These are phyloP conservation scores for Arabidopsis hybrid DNA, from an alignment of 441 rosid species.

Conservation along the genomic window DNA sequence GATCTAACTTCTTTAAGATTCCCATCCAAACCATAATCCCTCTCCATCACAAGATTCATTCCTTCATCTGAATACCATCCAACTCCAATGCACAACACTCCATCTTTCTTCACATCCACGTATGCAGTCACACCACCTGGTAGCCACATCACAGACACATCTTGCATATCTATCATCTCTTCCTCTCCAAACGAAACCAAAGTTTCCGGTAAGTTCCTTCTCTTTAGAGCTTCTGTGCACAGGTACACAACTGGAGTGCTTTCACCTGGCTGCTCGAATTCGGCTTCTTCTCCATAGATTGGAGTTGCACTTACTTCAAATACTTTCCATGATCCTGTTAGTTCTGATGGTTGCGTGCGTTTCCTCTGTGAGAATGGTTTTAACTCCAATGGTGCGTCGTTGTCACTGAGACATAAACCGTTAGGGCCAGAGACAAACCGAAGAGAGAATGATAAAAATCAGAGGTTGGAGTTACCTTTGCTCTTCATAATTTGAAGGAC, in stretches of 20 bases:
- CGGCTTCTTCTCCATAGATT: slow-evolving; percentile 60
- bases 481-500: slow-evolving; percentile 68
- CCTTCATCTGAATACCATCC: slow-evolving; percentile 97
- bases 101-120: slow-evolving; percentile 75
- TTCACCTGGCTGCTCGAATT: slow-evolving; percentile 43
- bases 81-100: slow-evolving; percentile 76
- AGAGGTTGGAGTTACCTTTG: slow-evolving; percentile 55
- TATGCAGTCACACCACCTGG: slow-evolving; percentile 84
- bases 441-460: slow-evolving; percentile 16
- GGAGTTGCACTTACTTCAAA: slow-evolving; percentile 91
- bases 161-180: slow-evolving; percentile 81
- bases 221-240: slow-evolving; percentile 81
- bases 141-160: slow-evolving; percentile 77
- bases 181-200: slow-evolving; percentile 73
- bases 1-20: slow-evolving; percentile 78
- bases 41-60: slow-evolving; percentile 90
- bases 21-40: slow-evolving; percentile 84
- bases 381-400: slow-evolving; percentile 60
- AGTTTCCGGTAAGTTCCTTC: slow-evolving; percentile 73
- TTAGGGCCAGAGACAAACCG: not conserved
- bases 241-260: slow-evolving; percentile 66
- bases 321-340: slow-evolving; percentile 92
- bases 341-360: slow-evolving; percentile 72
- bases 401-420: slow-evolving; percentile 43
- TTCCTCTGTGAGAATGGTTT: slow-evolving; percentile 79